phyloP scores from a whole-genome alignment of 2,329 filamentous ascomycete genomes.

The Neonectria punicea region DNA sequence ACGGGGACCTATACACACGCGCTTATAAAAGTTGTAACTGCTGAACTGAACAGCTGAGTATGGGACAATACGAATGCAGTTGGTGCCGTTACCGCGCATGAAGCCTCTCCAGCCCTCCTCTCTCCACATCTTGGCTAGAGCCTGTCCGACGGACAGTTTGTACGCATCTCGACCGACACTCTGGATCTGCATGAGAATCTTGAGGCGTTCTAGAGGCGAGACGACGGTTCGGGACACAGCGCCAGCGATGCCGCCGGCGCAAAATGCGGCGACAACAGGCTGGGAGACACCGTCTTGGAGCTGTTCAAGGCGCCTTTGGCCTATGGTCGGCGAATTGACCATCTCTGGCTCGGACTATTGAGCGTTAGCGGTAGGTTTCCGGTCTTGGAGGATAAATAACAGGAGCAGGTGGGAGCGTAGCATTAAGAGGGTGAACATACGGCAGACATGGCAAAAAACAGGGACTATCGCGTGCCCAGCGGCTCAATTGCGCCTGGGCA shows the following conservation, averaged over 20 bases:
- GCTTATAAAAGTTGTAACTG: constrained; percentile 97
- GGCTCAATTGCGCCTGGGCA: constrained; percentile 33
- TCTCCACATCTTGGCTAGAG: constrained; percentile 92
- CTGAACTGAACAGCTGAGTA: constrained; percentile 99
- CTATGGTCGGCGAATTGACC: constrained; percentile 41
- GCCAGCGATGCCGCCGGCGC: constrained; percentile 92
- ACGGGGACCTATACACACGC: constrained; percentile 64
- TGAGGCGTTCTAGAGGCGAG: constrained; percentile 92
- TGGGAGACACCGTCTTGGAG: constrained; percentile 72
- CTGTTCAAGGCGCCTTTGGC: constrained; percentile 44
- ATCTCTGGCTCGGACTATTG: constrained; percentile 42
- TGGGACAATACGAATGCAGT: constrained; percentile 97
- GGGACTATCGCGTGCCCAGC: constrained; percentile 18
- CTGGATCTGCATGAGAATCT: constrained; percentile 98
- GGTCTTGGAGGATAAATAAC: not conserved
- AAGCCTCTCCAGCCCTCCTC: constrained; percentile 98
- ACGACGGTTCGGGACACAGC: constrained; percentile 98
- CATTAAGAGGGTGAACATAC: constrained; percentile 35
- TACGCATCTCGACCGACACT: constrained; percentile 91
- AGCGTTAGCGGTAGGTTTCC: constrained; percentile 26
- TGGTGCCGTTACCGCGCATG: constrained; percentile 97
- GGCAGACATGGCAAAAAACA: constrained; percentile 43
- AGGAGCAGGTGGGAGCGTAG: not conserved
- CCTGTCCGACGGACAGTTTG: constrained; percentile 89
- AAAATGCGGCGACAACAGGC: constrained; percentile 89